Evolutionary conservation across 495 filamentous ascomycete species (phyloP).

Genomic region (Barbatosphaeria neglecta): DNA sequence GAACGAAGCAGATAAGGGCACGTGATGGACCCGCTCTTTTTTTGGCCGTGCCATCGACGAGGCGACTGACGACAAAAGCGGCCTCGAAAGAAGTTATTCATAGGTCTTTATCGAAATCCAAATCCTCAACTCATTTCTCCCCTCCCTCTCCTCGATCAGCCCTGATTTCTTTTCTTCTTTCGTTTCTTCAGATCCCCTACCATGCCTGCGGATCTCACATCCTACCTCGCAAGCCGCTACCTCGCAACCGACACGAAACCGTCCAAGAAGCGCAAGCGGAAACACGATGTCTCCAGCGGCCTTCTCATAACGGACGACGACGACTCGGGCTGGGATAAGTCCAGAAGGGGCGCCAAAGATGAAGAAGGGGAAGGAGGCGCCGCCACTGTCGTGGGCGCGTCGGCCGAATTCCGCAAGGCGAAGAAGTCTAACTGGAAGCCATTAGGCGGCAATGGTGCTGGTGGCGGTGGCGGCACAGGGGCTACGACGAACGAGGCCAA

Average conservation of each 20-base stretch:
- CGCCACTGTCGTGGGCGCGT: slow-evolving; percentile 37
- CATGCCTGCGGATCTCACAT: slow-evolving; percentile 57
- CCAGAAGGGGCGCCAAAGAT: slow-evolving; percentile 34
- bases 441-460: slow-evolving; percentile 43
- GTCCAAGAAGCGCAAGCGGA: slow-evolving; percentile 79
- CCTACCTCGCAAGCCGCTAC: slow-evolving; percentile 92
- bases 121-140: no score
- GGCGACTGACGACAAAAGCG: no score
- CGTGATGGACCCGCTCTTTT: no score
- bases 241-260: slow-evolving; percentile 63
- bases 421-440: slow-evolving; percentile 74
- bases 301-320: slow-evolving; percentile 92
- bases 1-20: no score
- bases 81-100: no score
- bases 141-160: no score
- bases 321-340: slow-evolving; percentile 49
- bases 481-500: slow-evolving; percentile 15
- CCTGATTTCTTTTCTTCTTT: background rate
- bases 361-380: slow-evolving; percentile 32
- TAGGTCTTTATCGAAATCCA: no score
- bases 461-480: no score
- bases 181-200: background rate
- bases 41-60: no score
- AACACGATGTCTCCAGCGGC: slow-evolving; percentile 49
- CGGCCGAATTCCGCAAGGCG: slow-evolving; percentile 61